Evolutionary conservation across 352 stramenopile species (phyloP).

Genomic region (Paralagenidium karlingii): DNA sequence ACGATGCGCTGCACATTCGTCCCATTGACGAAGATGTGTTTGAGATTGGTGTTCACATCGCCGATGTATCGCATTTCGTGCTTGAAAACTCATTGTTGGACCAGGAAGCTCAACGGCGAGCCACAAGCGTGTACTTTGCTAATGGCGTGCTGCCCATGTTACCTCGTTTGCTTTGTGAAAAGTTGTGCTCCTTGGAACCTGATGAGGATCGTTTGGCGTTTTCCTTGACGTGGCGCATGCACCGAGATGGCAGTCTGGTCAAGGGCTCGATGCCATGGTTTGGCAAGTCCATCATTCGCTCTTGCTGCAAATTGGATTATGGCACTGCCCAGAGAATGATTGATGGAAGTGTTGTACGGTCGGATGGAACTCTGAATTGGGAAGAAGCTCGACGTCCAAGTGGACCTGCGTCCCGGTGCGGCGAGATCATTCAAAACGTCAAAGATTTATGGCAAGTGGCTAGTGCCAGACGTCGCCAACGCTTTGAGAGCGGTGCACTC

Average conservation of each 20-base stretch:
- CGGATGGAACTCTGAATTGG: slow-evolving; percentile 60
- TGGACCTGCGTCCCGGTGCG: no score
- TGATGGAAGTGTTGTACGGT: slow-evolving; percentile 63
- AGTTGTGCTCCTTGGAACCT: slow-evolving; percentile 95
- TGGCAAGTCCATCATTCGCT: slow-evolving; percentile 96
- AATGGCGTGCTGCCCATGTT: slow-evolving; percentile 95
- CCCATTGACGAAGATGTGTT: slow-evolving; percentile 51
- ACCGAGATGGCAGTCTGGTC: slow-evolving; percentile 87
- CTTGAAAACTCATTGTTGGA: slow-evolving; percentile 85
- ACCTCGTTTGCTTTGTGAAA: slow-evolving; percentile 91
- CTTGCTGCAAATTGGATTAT: slow-evolving; percentile 94
- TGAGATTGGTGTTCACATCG: slow-evolving; percentile 96
- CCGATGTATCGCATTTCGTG: slow-evolving; percentile 97
- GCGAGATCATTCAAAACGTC: slow-evolving; percentile 38
- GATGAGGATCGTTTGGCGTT: slow-evolving; percentile 94
- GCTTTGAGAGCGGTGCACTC: slow-evolving; percentile 89
- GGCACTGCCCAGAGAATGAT: slow-evolving; percentile 94
- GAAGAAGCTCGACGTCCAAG: slow-evolving; percentile 29
- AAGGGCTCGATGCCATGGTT: slow-evolving; percentile 90
- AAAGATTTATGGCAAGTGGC: slow-evolving; percentile 53
- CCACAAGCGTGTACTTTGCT: slow-evolving; percentile 95
- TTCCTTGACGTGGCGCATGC: slow-evolving; percentile 94
- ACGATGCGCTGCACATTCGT: slow-evolving; percentile 92
- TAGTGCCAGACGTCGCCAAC: slow-evolving; percentile 52
- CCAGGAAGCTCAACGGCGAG: slow-evolving; percentile 83